Evolutionary conservation across 805 yeast genomes (phyloP), one percentile per base, ranked within the genome.

Genomic region (Ogataea ganodermae): DNA sequence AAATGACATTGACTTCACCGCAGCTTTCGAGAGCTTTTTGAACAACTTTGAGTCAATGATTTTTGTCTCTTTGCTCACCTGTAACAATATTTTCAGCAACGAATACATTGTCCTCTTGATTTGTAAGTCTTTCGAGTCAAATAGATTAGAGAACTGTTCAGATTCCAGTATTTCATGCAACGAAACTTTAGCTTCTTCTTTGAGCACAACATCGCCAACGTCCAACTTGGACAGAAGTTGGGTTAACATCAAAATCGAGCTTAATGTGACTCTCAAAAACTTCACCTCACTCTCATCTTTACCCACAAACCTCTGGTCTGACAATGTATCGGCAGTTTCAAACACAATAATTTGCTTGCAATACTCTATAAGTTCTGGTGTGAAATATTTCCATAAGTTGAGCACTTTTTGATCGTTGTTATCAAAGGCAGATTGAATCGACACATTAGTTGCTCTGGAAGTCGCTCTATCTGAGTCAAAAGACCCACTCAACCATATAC

Each of bases 401-500:
- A 73, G 72, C 8, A 83, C 67, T 58, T 81, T 82, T 46, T 73
- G 72, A 37, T 76, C 78, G 39, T 74, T 75, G 36, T 78, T 73
- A 3, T 76, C 72, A 62, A 92, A 89, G 6, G 87, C 76, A 3
- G 60, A 58, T 14, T 69, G 62, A 24, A 90, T 62, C 9, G 79
- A 70, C 9, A 68, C 63, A 16, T 59, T 57, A 13, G 89, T 78
- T 0, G 81, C 64, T 24, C 65, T 69, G 0, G 84, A 69, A 0
- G 86, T 92, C 1, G 74, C 51, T 37, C 80, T 63, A 54, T 91
- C 97, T 2, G 75, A 59, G 57, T 92, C 98, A 60, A 74, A 85
- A 2, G 75, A 58, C 0, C 96, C 96, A 22, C 80, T 72, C 4
- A 91, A 58, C 82, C 96, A 81, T 1, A 84, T 67, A 0, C 96